A percentile compares a stretch with the other conserved stretches of the same genome.
These are phyloP conservation scores for Athelia psychrophila DNA, from an alignment of 1,284 basidiomycete species.

Conservation along the genomic window DNA sequence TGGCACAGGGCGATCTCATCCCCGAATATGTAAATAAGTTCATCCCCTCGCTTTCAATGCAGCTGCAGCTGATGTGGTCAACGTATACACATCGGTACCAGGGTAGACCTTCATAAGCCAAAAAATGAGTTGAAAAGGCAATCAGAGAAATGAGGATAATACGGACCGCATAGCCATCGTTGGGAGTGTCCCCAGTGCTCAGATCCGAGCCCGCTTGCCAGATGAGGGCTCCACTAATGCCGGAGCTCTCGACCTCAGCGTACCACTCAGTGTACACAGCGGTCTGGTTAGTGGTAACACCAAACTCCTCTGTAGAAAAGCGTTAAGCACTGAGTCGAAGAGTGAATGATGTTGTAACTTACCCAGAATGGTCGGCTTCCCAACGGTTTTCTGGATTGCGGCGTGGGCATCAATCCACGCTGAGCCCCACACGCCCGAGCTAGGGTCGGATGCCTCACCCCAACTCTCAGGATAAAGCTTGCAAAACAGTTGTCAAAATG, in stretches of 20 bases:
- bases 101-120: slow-evolving; percentile 6
- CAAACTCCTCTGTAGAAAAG: slow-evolving; percentile 40
- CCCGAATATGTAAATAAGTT: no score
- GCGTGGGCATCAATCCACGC: slow-evolving; percentile 61
- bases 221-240: slow-evolving; percentile 56
- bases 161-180: slow-evolving; percentile 23
- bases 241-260: slow-evolving; percentile 44
- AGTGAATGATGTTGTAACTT: no score
- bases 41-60: slow-evolving; percentile 26
- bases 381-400: slow-evolving; percentile 41
- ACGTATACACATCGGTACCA: slow-evolving; percentile 24
- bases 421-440: slow-evolving; percentile 39
- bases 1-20: no score
- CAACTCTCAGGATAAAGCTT: slow-evolving; percentile 41
- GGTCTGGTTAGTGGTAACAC: slow-evolving; percentile 40
- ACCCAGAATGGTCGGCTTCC: slow-evolving; percentile 55
- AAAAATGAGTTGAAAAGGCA: no score
- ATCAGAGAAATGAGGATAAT: no score
- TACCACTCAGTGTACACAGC: slow-evolving; percentile 52
- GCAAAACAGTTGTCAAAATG: slow-evolving; percentile 13
- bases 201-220: slow-evolving; percentile 36
- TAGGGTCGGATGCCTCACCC: slow-evolving; percentile 1
- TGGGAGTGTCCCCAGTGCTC: slow-evolving; percentile 14
- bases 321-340: no score
- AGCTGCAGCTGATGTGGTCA: slow-evolving; percentile 20